Percentiles rank a stretch among this genome's conserved stretches.
These are phyloP conservation scores for Solanum pinnatisectum DNA, from an alignment of 257 asterid genomes.

Conservation along the genomic window DNA sequence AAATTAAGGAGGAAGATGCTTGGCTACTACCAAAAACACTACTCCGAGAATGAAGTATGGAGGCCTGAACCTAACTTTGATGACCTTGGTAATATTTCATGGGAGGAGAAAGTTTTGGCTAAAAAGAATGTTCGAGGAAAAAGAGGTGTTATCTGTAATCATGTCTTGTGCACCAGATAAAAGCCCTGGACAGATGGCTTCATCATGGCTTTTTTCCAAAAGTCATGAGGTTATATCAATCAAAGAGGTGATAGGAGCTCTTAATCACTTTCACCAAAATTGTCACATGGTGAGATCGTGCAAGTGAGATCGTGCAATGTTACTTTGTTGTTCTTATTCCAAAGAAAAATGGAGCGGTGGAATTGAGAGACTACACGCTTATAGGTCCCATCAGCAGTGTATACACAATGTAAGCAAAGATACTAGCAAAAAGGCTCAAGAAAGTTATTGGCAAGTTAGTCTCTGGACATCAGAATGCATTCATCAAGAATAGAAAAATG, in stretches of 20 bases:
- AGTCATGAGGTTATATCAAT: not conserved
- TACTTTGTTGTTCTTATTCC: not conserved
- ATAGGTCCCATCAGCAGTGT: not conserved
- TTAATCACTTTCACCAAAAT: not conserved
- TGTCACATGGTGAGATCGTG: not conserved
- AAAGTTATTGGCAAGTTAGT: not conserved
- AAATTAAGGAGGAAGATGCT: not conserved
- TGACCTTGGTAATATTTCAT: not conserved
- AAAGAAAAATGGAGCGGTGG: not conserved
- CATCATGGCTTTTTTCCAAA: not conserved
- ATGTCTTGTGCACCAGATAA: not conserved
- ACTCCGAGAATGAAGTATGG: not conserved
- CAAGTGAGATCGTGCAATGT: not conserved
- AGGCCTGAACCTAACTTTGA: not conserved
- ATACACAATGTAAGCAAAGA: not conserved
- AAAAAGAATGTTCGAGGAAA: not conserved
- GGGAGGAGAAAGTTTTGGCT: not conserved
- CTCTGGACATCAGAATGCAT: not conserved
- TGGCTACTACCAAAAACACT: not conserved
- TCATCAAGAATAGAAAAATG: not conserved
- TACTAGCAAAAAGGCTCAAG: not conserved
- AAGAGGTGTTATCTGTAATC: not conserved
- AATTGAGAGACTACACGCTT: not conserved
- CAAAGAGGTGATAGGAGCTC: not conserved
- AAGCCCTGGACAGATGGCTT: not conserved